These are phyloP conservation scores for Diplocarpon rosae DNA, from an alignment of 2,329 filamentous ascomycete species.

Conservation along the genomic window DNA sequence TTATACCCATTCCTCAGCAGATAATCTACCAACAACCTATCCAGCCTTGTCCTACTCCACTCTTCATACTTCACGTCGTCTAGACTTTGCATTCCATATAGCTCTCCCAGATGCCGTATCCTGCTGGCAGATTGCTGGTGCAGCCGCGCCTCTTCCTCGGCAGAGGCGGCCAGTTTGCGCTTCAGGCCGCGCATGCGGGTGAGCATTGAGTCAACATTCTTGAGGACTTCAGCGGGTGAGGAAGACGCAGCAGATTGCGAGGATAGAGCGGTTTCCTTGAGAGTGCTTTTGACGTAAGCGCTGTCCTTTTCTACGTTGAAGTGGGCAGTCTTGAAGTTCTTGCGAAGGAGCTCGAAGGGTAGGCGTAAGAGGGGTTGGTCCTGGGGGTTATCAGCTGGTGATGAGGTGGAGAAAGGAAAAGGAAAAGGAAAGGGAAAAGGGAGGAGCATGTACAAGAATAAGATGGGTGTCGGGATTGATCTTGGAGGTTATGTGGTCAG, in stretches of 20 bases:
- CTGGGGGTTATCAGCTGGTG: constrained; percentile 33
- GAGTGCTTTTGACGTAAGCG: constrained; percentile 46
- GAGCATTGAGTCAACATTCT: constrained; percentile 76
- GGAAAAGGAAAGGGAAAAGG: not conserved
- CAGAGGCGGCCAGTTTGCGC: constrained; percentile 67
- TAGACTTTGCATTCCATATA: constrained; percentile 69
- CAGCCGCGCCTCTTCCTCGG: constrained; percentile 69
- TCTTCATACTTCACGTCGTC: constrained; percentile 89
- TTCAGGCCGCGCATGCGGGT: constrained; percentile 76
- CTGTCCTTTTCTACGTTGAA: constrained; percentile 64
- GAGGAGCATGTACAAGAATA: constrained; percentile 45
- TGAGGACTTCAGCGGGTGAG: constrained; percentile 63
- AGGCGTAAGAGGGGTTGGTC: constrained; percentile 91
- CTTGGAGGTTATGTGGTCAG: constrained; percentile 50
- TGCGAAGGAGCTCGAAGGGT: constrained; percentile 82
- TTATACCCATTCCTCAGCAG: constrained; percentile 74
- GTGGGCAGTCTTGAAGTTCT: constrained; percentile 84
- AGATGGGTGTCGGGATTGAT: constrained; percentile 67
- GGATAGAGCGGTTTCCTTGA: constrained; percentile 45
- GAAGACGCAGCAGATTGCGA: constrained; percentile 43
- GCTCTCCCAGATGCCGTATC: constrained; percentile 67
- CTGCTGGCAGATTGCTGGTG: constrained; percentile 67
- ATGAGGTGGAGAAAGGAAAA: constrained; percentile 1
- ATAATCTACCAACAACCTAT: constrained; percentile 86
- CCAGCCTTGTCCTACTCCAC: constrained; percentile 74